Evolutionary conservation across 768 basidiomycete genomes (phyloP), one percentile per base, ranked within the genome.

Genomic region (Boletus barrowsii): DNA sequence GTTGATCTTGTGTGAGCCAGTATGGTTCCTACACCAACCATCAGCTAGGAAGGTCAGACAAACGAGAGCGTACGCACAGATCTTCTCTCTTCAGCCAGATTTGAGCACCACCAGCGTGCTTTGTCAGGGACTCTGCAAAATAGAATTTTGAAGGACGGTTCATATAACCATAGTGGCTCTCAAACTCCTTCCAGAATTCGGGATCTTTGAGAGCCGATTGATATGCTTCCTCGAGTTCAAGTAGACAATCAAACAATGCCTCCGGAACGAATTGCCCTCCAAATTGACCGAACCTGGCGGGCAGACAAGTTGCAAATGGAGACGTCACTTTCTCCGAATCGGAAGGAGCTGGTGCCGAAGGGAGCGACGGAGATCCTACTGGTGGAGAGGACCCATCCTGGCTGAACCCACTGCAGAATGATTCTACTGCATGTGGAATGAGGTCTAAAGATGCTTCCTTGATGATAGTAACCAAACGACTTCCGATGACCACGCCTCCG

Each of bases 61-160:
- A 18, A 20, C 47, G 20, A 49, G 39, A 22, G 24, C 18, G 11
- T 22, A 69, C 87, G 58, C 58, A 88, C 88, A 96, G 66, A 63
- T 96, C 93, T 73, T 95, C 96, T 43, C 94, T 84, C 78, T 99
- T 99, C 63, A 99, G 75, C 97, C 97, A 99, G 62, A 99, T 97
- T 53, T 83, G 90, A 11, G 97, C 96, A 22, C 97, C 97, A 20
- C 92, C 93, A 10, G 86, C 90, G 62, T 92, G 79, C 62, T 90
- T 86, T 1, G 94, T 97, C 54, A 99, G 76, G 53, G 92, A 85
- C 68, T 94, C 87, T 0, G 97, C 95, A 65, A 90, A 78, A 74
- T 98, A 98, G 43, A 98, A 72, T 61, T 89, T 85, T 13, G 90
- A 93, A 3, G 96, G 96, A 11, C 97, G 79, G 72, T 97, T 97